Evolutionary conservation across 1,284 basidiomycete species (phyloP).

Genomic region (Afroboletus lepidellus): DNA sequence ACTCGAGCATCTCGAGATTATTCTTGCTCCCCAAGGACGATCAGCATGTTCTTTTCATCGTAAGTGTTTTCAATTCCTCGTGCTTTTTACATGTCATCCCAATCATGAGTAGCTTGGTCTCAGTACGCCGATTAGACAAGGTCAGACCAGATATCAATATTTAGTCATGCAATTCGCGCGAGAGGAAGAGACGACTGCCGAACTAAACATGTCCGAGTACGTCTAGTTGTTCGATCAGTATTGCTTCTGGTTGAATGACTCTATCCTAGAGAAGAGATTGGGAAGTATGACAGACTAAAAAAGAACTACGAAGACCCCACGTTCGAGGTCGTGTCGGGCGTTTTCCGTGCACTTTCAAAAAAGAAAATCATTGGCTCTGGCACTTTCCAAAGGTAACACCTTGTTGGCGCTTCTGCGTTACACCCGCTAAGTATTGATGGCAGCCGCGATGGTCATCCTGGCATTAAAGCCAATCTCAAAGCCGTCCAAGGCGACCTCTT

Average conservation of each 20-base stretch:
- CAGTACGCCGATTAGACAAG: constrained; percentile 93
- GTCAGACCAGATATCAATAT: constrained; percentile 97
- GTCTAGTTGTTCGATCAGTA: constrained; percentile 28
- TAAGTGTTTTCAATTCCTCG: constrained; percentile 40
- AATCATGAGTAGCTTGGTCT: constrained; percentile 66
- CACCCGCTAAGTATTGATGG: constrained; percentile 4
- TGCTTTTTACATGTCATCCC: background rate
- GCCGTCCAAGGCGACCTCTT: constrained; percentile 97
- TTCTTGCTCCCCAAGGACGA: constrained; percentile 98
- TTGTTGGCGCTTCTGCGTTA: background rate
- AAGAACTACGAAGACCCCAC: constrained; percentile 92
- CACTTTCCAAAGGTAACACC: constrained; percentile 80
- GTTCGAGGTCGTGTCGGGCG: constrained; percentile 92
- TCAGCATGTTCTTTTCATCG: constrained; percentile 92
- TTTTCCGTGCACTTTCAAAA: constrained; percentile 88
- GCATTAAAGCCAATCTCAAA: constrained; percentile 96
- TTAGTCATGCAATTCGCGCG: constrained; percentile 96
- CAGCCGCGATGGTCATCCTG: constrained; percentile 74
- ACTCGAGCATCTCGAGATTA: constrained; percentile 84
- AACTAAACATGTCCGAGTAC: constrained; percentile 91
- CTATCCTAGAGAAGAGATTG: constrained; percentile 62
- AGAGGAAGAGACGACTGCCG: constrained; percentile 96
- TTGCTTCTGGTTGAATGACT: constrained; percentile 5
- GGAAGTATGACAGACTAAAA: constrained; percentile 80
- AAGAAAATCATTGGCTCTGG: constrained; percentile 91